Conservation (phyloP, 352 stramenopile species). For the Phytopythium litorale region DNA sequence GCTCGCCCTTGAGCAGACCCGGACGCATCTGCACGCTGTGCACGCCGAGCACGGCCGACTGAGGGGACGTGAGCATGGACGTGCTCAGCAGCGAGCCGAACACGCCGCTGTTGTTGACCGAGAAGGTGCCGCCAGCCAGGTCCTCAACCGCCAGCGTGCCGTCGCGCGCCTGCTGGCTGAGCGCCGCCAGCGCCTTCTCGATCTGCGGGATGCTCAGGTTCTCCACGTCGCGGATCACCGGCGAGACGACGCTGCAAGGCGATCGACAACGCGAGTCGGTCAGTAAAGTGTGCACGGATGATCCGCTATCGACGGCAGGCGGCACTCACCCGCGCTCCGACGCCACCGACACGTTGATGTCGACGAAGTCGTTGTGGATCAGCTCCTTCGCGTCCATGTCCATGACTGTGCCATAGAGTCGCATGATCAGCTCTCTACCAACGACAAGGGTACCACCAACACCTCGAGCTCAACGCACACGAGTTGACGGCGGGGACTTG, state of each 20-base stretch:
- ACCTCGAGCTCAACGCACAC: constrained; percentile 44
- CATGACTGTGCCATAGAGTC: constrained; percentile 67
- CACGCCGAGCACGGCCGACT: constrained; percentile 98
- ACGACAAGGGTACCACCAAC: background rate
- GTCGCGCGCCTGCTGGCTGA: constrained; percentile 72
- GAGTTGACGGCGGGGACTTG: constrained; percentile 97
- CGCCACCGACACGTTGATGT: constrained; percentile 98
- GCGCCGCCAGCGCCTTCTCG: constrained; percentile 93
- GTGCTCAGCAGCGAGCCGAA: constrained; percentile 97
- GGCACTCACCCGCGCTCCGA: constrained; percentile 82
- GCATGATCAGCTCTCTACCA: constrained; percentile 9
- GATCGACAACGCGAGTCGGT: constrained; percentile 1
- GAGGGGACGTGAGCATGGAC: constrained; percentile 98
- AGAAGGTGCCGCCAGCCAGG: constrained; percentile 59
- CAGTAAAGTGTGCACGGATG: background rate
- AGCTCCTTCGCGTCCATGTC: constrained; percentile 98
- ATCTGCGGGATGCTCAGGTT: constrained; percentile 95
- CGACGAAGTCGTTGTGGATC: constrained; percentile 98
- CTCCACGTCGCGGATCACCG: constrained; percentile 98
- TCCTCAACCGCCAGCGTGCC: constrained; percentile 84
- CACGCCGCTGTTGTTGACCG: constrained; percentile 50
- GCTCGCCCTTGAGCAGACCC: constrained; percentile 89
- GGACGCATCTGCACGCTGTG: constrained; percentile 97
- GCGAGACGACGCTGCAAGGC: constrained; percentile 91
- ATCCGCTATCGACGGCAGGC: background rate